These are phyloP conservation scores for Candida silvatica DNA, from an alignment of 805 yeast genomes.

Conservation along the genomic window DNA sequence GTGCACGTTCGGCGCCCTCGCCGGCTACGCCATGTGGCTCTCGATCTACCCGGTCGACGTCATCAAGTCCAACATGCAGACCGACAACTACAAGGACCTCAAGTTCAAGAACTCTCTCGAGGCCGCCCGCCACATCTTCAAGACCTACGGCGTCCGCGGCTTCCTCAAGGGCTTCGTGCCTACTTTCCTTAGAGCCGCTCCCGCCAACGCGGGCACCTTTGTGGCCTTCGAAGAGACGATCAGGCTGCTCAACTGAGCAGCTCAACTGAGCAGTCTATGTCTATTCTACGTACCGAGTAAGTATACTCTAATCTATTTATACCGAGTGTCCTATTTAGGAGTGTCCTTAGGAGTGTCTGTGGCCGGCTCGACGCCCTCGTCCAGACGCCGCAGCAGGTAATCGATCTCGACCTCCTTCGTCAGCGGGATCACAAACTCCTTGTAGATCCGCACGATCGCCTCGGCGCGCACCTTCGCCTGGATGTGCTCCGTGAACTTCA, in stretches of 20 bases:
- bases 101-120: constrained; percentile 48
- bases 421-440: constrained; percentile 83
- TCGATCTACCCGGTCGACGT: constrained; percentile 85
- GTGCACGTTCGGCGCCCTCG: constrained; percentile 81
- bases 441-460: constrained; percentile 72
- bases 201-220: constrained; percentile 96
- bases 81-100: constrained; percentile 55
- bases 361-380: constrained; percentile 28
- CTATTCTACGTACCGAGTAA: no score
- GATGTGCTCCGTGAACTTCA: constrained; percentile 56
- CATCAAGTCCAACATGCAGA: constrained; percentile 81
- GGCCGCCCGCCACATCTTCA: constrained; percentile 47
- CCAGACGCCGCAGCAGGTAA: constrained; percentile 76
- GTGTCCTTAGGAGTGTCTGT: no score
- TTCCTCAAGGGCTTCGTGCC: constrained; percentile 90
- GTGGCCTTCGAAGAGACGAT: constrained; percentile 87
- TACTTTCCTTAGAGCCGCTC: constrained; percentile 92
- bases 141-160: constrained; percentile 60
- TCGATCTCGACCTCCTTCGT: constrained; percentile 95
- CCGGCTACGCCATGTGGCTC: constrained; percentile 89
- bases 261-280: no score
- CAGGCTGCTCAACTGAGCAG: constrained; percentile 44
- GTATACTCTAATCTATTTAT: no score
- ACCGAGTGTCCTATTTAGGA: no score
- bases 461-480: constrained; percentile 78